Base-by-base conservation (phyloP, 192 early-diverging fungal genomes). In the Cladochytrium replicatum region DNA sequence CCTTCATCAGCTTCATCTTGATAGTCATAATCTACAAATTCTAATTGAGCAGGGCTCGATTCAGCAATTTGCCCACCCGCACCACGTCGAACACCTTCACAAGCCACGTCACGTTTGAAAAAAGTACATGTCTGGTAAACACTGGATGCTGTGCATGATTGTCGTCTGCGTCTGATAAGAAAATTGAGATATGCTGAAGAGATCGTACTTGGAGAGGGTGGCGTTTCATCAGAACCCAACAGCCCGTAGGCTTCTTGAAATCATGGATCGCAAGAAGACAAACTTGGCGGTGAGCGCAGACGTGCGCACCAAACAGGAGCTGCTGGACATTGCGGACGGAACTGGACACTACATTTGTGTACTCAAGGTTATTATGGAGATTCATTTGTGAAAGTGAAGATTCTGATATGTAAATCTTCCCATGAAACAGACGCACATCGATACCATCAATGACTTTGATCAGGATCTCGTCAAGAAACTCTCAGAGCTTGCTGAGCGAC, bases 301-400 rank as follows among this genome's bases (percentile, higher is more conserved):
- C 66, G 82, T 97, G 22, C 85, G 81, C 31, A 78, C 81, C 8
- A 92, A 93, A 70, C 69, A 69, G 19, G 91, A 92, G 58, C 76
- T 99, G 23, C 72, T 99, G 43, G 75, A 72, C 6, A 63, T 99
- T 39, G 90, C 92, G 19, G 87, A 92, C 65, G 63, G 74, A 29
- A 81, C 87, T 25, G 96, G 96, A 4, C 96, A 93, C 1, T 93
- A 84, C 65, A 88, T 99, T 58, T 97, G 93, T 66, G 69, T 90
- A 19, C 71, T 99, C 40, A 99, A 99, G 77, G 82, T 87, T 57
- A 30, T 32, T 0, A 23, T 22, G 5, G 4, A n/a, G 55, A 3
- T 19, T 22, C 28, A 1, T 2, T 47, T 46, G 21, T 24, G n/a
- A 3, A 2, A 11, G 1, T 54, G 17, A 1, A 2, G 23, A 2